phyloP scores from a whole-genome alignment of 495 filamentous ascomycete species.

The Xylaria acuta region DNA sequence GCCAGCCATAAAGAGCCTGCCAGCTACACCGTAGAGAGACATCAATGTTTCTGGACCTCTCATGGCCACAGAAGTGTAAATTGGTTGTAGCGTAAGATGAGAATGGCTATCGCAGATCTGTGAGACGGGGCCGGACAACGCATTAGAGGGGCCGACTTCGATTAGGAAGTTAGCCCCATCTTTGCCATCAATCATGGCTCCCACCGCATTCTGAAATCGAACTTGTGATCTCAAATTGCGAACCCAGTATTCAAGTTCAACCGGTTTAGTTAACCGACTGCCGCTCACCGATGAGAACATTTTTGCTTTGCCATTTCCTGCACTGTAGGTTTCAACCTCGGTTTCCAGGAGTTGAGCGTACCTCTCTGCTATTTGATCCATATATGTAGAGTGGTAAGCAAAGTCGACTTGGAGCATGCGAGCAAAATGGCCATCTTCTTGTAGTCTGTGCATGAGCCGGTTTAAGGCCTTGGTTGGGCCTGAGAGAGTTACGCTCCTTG shows the following conservation, averaged over 20 bases:
- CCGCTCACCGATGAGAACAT: neutral
- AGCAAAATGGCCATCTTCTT: neutral
- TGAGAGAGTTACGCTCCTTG: too few relatives aligned
- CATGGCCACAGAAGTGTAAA: neutral
- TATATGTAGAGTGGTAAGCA: neutral
- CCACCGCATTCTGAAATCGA: neutral
- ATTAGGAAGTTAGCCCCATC: neutral
- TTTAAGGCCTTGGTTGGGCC: too few relatives aligned
- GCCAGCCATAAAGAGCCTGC: slow-evolving; percentile 33
- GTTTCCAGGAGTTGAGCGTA: neutral
- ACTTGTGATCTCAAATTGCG: neutral
- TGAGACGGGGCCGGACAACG: neutral
- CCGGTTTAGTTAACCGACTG: neutral
- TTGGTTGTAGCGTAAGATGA: neutral
- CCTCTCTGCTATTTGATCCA: neutral
- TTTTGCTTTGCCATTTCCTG: neutral
- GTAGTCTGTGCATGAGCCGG: too few relatives aligned
- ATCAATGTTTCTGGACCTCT: slow-evolving; percentile 33
- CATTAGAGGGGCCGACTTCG: neutral
- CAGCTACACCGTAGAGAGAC: slow-evolving; percentile 35
- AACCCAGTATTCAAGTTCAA: neutral
- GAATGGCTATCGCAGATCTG: neutral
- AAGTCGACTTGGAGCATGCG: neutral
- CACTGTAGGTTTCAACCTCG: too few relatives aligned
- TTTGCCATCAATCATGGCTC: neutral